Evolutionary conservation across 2,329 filamentous ascomycete species (phyloP).

Genomic region (Aspergillus viridinutans): DNA sequence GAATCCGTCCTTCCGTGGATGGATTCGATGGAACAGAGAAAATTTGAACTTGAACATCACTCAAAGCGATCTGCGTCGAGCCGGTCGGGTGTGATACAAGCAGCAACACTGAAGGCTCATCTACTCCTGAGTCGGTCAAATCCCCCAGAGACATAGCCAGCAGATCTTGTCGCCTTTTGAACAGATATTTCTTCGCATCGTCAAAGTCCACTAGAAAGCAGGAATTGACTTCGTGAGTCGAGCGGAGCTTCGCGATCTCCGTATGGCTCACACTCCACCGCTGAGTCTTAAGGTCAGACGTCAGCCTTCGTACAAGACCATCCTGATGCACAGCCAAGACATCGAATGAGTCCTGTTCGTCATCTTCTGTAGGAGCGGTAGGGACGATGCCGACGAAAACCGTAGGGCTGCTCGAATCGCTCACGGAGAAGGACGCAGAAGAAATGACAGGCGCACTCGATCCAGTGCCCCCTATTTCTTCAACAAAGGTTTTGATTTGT

Average conservation of each 20-base stretch:
- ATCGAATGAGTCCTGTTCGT: slow-evolving; percentile 32
- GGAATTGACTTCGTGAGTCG: slow-evolving; percentile 28
- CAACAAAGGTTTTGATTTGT: slow-evolving; percentile 53
- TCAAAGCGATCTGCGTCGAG: slow-evolving; percentile 24
- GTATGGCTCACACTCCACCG: slow-evolving; percentile 37
- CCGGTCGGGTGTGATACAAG: slow-evolving; percentile 37
- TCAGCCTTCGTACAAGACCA: slow-evolving; percentile 39
- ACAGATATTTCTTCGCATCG: slow-evolving; percentile 37
- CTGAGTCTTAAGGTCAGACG: slow-evolving; percentile 37
- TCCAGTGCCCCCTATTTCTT: slow-evolving; percentile 38
- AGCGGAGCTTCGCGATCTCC: slow-evolving; percentile 25
- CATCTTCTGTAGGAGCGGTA: slow-evolving; percentile 17
- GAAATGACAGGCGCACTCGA: slow-evolving; percentile 33
- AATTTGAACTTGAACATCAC: slow-evolving; percentile 36
- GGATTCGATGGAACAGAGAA: slow-evolving; percentile 34
- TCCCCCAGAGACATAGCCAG: slow-evolving; percentile 34
- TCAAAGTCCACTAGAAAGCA: slow-evolving; percentile 40
- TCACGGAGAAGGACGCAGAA: slow-evolving; percentile 36
- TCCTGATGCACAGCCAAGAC: slow-evolving; percentile 43
- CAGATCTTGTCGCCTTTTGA: slow-evolving; percentile 40
- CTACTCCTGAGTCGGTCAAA: slow-evolving; percentile 20
- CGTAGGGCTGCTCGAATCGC: slow-evolving; percentile 34
- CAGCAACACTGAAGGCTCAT: slow-evolving; percentile 34
- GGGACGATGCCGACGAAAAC: slow-evolving; percentile 39
- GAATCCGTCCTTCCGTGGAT: slow-evolving; percentile 15